Evolutionary conservation across 495 filamentous ascomycete genomes (phyloP).

Genomic region (Hypoxylon subgilvum): DNA sequence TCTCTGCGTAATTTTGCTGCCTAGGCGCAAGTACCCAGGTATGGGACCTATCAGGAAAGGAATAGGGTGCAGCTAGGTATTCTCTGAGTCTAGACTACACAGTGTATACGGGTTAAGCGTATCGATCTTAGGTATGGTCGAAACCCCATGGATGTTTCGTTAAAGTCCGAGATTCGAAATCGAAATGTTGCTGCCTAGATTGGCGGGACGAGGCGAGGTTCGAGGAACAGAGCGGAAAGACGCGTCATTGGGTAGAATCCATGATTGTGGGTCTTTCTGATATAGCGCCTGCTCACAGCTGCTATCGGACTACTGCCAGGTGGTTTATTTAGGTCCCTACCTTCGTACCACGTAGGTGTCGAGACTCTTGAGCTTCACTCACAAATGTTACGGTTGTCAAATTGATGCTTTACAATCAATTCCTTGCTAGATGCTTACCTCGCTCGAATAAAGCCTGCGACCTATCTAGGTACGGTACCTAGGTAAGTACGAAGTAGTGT

Average conservation of each 20-base stretch:
- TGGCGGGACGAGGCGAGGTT: constrained; percentile 16
- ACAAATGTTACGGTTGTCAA: no score
- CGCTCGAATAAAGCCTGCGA: no score
- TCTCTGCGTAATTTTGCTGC: constrained; percentile 34
- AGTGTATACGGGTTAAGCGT: background rate
- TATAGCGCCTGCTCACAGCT: no score
- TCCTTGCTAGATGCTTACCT: no score
- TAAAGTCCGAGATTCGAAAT: constrained; percentile 19
- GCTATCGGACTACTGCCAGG: no score
- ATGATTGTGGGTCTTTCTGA: no score
- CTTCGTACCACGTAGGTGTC: no score
- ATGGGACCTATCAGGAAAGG: constrained; percentile 6
- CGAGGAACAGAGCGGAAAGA: constrained; percentile 1
- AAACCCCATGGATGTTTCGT: background rate
- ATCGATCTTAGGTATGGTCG: background rate
- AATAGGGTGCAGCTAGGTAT: constrained; percentile 8
- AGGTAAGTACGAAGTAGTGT: background rate
- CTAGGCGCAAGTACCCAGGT: constrained; percentile 14
- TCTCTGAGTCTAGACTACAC: constrained; percentile 6
- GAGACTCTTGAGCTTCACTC: no score
- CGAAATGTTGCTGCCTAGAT: constrained; percentile 34
- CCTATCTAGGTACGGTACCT: no score
- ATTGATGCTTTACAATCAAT: no score
- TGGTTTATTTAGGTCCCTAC: no score
- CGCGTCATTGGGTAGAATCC: constrained; percentile 11